phyloP scores from a whole-genome alignment of 768 basidiomycete species.

The Mycena kentingensis region DNA sequence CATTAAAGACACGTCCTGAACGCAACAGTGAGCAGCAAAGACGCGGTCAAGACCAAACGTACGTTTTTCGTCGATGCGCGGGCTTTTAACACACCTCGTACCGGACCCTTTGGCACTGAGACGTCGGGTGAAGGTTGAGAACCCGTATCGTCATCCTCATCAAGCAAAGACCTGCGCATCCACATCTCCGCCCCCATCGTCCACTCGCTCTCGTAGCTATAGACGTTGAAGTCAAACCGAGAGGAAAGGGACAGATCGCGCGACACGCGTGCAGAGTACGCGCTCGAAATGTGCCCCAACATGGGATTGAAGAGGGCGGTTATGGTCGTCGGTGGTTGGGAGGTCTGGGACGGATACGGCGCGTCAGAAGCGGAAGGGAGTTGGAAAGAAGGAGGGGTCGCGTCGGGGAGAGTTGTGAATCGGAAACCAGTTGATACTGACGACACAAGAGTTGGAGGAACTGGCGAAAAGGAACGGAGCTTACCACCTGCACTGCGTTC shows the following conservation, averaged over 20 bases:
- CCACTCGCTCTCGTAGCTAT: conserved; percentile 97
- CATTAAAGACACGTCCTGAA: conserved; percentile 82
- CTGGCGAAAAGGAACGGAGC: conserved; percentile 28
- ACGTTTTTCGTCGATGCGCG: conserved; percentile 89
- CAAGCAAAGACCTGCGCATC: conserved; percentile 62
- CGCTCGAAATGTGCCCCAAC: conserved; percentile 89
- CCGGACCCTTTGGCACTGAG: conserved; percentile 33
- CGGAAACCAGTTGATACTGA: conserved; percentile 90
- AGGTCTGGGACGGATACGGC: too few relatives aligned
- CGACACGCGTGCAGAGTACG: conserved; percentile 88
- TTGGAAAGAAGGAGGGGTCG: conserved; percentile 66
- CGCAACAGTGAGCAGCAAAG: not conserved
- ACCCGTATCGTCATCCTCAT: conserved; percentile 27
- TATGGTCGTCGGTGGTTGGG: conserved; percentile 91
- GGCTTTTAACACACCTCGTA: conserved; percentile 87
- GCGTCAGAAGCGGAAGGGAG: conserved; percentile 37
- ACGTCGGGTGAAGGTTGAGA: conserved; percentile 16
- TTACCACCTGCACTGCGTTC: conserved; percentile 90
- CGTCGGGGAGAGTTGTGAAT: conserved; percentile 90
- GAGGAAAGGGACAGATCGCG: conserved; percentile 84
- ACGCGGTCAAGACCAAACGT: too few relatives aligned
- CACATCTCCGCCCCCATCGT: conserved; percentile 96
- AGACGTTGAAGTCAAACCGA: conserved; percentile 94
- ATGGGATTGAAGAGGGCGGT: conserved; percentile 96
- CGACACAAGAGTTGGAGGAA: not conserved